A percentile compares a stretch with the other conserved stretches of the same genome.
Conservation (phyloP, 306 rosid genomes). For the Prunus fruticosa region DNA sequence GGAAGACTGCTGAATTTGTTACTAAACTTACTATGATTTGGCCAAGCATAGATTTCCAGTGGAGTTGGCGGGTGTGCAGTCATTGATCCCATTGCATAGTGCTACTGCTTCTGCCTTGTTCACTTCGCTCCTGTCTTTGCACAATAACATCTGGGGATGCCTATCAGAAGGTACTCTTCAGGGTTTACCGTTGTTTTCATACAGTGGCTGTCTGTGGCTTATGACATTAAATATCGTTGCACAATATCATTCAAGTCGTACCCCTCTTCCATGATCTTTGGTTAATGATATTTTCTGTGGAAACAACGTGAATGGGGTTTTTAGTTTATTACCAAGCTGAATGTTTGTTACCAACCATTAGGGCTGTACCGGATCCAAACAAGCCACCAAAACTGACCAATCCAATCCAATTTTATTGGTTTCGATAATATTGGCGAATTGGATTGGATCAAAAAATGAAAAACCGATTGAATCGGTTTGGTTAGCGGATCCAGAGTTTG, state of each 20-base stretch:
- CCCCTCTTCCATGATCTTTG: not conserved
- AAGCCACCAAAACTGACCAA: no score
- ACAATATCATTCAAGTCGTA: not conserved
- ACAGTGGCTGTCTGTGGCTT: not conserved
- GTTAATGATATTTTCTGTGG: not conserved
- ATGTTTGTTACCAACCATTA: not conserved
- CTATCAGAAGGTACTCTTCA: constrained; percentile 68
- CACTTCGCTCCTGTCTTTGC: constrained; percentile 74
- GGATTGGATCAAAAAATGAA: no score
- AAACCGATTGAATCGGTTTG: no score
- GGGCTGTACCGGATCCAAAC: no score
- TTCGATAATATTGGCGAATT: no score
- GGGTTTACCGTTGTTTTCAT: not conserved
- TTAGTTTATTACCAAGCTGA: no score
- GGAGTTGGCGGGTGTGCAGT: constrained; percentile 58
- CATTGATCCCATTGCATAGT: constrained; percentile 78
- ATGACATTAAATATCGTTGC: not conserved
- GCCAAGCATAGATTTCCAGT: constrained; percentile 51
- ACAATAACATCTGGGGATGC: constrained; percentile 67
- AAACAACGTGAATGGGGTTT: not conserved
- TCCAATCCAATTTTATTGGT: no score
- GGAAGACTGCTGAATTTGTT: not conserved
- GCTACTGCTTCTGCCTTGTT: constrained; percentile 80
- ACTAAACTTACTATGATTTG: not conserved
- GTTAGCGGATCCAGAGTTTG: no score